Evolutionary conservation across 1,284 basidiomycete genomes (phyloP).

Genomic region (Apiotrichum sp.): DNA sequence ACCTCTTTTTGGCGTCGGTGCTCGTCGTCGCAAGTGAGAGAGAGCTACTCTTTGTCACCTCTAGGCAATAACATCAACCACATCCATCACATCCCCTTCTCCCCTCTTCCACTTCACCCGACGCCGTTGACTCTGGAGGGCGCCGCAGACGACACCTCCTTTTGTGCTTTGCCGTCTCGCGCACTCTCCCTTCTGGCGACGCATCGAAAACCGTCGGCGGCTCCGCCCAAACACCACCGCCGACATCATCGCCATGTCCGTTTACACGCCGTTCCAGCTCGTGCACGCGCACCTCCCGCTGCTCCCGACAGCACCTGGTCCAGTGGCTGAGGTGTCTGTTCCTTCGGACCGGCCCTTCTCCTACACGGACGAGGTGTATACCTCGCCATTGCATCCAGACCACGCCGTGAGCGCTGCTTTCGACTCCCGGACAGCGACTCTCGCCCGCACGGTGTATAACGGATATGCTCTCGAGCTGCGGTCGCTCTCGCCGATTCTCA

Average conservation of each 20-base stretch:
- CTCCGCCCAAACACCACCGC: not conserved
- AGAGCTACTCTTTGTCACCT: too few species aligned
- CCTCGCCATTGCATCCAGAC: constrained; percentile 59
- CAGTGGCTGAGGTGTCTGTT: constrained; percentile 28
- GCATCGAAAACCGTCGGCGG: not conserved
- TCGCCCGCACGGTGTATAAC: constrained; percentile 67
- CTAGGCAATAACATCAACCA: too few species aligned
- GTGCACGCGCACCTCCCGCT: constrained; percentile 38
- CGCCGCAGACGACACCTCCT: too few species aligned
- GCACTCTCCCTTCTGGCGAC: too few species aligned
- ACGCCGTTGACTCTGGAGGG: too few species aligned
- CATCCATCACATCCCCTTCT: too few species aligned
- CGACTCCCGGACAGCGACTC: constrained; percentile 58
- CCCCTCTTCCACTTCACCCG: too few species aligned
- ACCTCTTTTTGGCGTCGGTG: too few species aligned
- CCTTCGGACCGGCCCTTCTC: constrained; percentile 51
- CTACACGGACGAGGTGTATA: constrained; percentile 38
- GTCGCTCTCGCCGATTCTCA: constrained; percentile 53
- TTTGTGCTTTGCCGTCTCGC: too few species aligned
- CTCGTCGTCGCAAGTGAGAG: too few species aligned
- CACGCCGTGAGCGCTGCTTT: constrained; percentile 66
- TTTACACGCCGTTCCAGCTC: constrained; percentile 33
- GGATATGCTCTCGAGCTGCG: constrained; percentile 70
- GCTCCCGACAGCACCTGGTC: constrained; percentile 25
- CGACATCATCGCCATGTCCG: constrained; percentile 9